Evolutionary conservation across 306 rosid genomes (phyloP).

Genomic region (Calophaca sinica): DNA sequence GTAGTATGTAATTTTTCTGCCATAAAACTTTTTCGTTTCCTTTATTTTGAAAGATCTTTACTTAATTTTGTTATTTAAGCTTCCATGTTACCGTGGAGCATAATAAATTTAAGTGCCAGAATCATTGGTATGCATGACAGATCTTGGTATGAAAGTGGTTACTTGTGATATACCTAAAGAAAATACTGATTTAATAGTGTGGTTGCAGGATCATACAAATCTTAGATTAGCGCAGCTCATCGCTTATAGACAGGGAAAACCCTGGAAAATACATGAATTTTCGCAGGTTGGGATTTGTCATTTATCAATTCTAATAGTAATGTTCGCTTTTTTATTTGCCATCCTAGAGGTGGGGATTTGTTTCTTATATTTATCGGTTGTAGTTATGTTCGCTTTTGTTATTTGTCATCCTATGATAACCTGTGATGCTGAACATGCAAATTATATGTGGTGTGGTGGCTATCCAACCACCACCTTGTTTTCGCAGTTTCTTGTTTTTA

Average conservation of each 20-base stretch:
- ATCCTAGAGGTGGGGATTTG: constrained; percentile 56
- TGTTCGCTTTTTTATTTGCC: constrained; percentile 12
- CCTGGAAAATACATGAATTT: constrained; percentile 58
- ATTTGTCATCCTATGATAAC: constrained; percentile 14
- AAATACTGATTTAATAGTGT: constrained; percentile 44
- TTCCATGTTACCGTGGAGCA: too few species aligned
- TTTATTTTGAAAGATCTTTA: constrained; percentile 8
- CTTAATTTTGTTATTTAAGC: too few species aligned
- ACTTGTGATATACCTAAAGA: constrained; percentile 10
- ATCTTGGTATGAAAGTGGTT: neutral
- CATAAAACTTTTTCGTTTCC: neutral
- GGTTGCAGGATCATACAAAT: constrained; percentile 71
- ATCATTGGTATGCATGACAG: too few species aligned
- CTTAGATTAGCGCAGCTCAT: constrained; percentile 69
- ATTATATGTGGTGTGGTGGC: constrained; percentile 13
- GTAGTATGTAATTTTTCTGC: constrained; percentile 4
- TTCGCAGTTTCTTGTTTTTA: too few species aligned
- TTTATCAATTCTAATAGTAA: constrained; percentile 18
- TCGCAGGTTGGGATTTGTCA: constrained; percentile 60
- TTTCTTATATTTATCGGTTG: constrained; percentile 26
- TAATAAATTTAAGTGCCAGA: too few species aligned
- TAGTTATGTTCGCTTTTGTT: constrained; percentile 22
- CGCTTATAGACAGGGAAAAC: constrained; percentile 61
- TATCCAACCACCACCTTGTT: too few species aligned
- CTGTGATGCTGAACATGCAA: constrained; percentile 23